Evolutionary conservation across 768 basidiomycete species (phyloP).

Genomic region (Lyophyllum semitale): DNA sequence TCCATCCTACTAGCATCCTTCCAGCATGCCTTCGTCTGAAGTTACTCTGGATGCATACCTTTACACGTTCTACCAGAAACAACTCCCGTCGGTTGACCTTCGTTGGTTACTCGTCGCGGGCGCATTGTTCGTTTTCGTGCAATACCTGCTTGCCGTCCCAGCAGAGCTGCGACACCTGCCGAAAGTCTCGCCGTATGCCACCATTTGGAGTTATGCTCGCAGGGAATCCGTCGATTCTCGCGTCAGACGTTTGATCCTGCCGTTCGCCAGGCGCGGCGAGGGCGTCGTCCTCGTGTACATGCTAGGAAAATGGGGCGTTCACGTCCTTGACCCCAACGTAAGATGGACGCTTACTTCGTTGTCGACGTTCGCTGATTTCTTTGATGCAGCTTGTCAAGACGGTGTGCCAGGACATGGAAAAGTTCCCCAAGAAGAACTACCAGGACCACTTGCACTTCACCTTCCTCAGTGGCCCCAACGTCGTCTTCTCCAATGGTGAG

Average conservation of each 20-base stretch:
- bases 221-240: conserved; percentile 36
- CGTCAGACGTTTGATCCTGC: conserved; percentile 33
- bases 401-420: conserved; percentile 23
- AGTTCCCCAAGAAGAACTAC: conserved; percentile 29
- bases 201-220: conserved; percentile 33
- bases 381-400: conserved; percentile 23
- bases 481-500: conserved; percentile 39
- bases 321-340: conserved; percentile 37
- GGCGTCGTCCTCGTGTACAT: conserved; percentile 39
- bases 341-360: neutral
- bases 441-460: conserved; percentile 37
- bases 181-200: conserved; percentile 29
- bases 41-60: conserved; percentile 6
- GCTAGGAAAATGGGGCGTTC: conserved; percentile 42
- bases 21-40: conserved; percentile 6
- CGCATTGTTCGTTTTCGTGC: conserved; percentile 3
- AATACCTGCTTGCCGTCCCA: conserved; percentile 25
- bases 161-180: conserved; percentile 35
- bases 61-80: neutral
- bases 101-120: conserved; percentile 1
- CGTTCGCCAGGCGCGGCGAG: conserved; percentile 32
- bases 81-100: conserved; percentile 1
- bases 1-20: neutral
- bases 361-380: neutral
- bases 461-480: conserved; percentile 34